Conservation (phyloP, 2,329 filamentous ascomycete species). For the Tricladium varicosporioides region DNA sequence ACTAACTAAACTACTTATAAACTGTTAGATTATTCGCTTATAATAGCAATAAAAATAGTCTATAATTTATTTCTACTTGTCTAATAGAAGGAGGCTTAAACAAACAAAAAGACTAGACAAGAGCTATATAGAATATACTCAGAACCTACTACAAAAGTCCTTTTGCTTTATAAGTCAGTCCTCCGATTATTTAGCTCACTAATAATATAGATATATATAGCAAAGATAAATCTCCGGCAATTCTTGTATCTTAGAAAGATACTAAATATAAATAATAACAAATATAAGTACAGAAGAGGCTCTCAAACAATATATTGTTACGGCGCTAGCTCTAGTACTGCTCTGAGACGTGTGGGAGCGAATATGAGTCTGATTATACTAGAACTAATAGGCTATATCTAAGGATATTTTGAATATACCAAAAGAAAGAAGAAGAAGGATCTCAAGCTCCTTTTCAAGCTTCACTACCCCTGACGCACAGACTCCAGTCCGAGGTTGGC, state of each 20-base stretch:
- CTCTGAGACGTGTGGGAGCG: too few relatives aligned
- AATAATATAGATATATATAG: constrained; percentile 7
- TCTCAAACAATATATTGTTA: constrained; percentile 12
- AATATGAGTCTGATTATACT: too few relatives aligned
- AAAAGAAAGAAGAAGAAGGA: too few relatives aligned
- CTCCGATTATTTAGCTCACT: background rate
- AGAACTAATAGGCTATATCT: too few relatives aligned
- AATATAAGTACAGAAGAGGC: constrained; percentile 12
- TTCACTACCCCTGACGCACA: too few relatives aligned
- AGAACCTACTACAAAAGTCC: constrained; percentile 1
- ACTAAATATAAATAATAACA: constrained; percentile 9
- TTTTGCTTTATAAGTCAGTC: constrained; percentile 4
- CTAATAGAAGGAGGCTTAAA: constrained; percentile 9
- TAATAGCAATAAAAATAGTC: constrained; percentile 7
- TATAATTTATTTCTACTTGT: constrained; percentile 9
- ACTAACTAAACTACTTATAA: constrained; percentile 9
- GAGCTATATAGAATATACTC: constrained; percentile 10
- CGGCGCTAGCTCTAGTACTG: too few relatives aligned
- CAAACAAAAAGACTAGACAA: constrained; percentile 11
- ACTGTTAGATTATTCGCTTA: constrained; percentile 8
- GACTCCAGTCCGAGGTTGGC: too few relatives aligned
- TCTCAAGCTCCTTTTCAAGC: too few relatives aligned
- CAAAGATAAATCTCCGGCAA: constrained; percentile 3
- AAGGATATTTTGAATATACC: too few relatives aligned
- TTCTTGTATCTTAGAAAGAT: constrained; percentile 3